These are phyloP conservation scores for Mycosphaerella sp. DNA, from an alignment of 2,329 filamentous ascomycete genomes.

Conservation along the genomic window DNA sequence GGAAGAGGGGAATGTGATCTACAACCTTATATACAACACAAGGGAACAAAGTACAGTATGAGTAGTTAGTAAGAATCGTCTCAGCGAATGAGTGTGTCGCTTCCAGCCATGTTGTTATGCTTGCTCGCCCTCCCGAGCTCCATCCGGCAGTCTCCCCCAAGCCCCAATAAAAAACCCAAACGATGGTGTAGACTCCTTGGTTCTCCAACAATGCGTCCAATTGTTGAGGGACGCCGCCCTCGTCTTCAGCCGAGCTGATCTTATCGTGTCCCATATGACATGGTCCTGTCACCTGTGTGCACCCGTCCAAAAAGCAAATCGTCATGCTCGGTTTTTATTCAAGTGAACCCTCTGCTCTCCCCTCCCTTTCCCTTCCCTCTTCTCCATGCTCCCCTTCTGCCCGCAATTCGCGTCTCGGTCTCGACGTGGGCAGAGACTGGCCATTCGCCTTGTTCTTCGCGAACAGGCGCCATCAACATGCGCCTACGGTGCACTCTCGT, in stretches of 20 bases:
- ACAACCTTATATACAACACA: not conserved
- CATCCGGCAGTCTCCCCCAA: not conserved
- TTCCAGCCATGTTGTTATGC: not conserved
- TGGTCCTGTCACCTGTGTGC: not conserved
- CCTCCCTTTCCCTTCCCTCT: not conserved
- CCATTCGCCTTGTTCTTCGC: no score
- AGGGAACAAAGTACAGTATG: not conserved
- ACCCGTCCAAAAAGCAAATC: not conserved
- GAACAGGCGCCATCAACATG: no score
- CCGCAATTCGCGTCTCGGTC: no score
- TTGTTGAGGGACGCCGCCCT: not conserved
- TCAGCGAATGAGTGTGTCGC: not conserved
- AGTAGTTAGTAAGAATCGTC: not conserved
- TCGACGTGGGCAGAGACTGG: no score
- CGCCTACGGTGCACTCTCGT: no score
- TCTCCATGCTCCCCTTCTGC: not conserved
- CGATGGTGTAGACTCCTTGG: no score
- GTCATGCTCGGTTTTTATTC: not conserved
- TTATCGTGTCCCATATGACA: not conserved
- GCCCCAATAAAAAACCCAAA: no score
- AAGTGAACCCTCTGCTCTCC: not conserved
- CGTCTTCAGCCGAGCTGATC: not conserved
- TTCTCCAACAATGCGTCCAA: not conserved
- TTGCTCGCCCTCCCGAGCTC: not conserved
- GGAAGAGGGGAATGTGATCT: not conserved